Evolutionary conservation across 2,329 filamentous ascomycete genomes (phyloP).

Genomic region (Plenodomus tracheiphilus): DNA sequence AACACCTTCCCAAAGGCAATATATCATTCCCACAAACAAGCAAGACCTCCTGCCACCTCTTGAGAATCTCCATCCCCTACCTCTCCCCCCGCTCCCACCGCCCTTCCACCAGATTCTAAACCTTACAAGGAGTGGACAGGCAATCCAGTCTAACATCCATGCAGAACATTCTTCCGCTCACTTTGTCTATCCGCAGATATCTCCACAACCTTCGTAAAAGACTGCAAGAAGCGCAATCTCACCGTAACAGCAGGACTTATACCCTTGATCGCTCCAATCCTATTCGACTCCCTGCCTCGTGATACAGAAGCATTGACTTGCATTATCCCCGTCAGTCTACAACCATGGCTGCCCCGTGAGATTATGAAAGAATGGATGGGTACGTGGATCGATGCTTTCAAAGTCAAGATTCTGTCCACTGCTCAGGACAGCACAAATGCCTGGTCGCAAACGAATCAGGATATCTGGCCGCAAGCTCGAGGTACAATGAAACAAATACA

Average conservation of each 20-base stretch:
- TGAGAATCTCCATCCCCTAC: conserved; percentile 44
- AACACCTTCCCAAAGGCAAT: conserved; percentile 1
- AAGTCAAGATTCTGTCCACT: conserved; percentile 4
- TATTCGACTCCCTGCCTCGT: conserved; percentile 39
- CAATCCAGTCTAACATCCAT: conserved; percentile 20
- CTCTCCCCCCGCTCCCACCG: conserved; percentile 30
- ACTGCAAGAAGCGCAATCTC: conserved; percentile 37
- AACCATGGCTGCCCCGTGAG: conserved; percentile 29
- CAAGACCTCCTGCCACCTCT: conserved; percentile 44
- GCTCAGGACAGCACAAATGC: background rate
- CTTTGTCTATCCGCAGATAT: conserved; percentile 39
- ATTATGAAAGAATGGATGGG: conserved; percentile 24
- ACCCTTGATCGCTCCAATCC: conserved; percentile 37
- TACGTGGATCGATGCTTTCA: conserved; percentile 14
- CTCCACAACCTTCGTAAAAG: no score
- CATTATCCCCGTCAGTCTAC: conserved; percentile 41
- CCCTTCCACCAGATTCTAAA: background rate
- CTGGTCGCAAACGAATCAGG: background rate
- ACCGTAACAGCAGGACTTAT: conserved; percentile 45
- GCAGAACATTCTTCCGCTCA: conserved; percentile 28
- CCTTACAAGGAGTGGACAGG: conserved; percentile 23
- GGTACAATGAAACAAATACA: background rate
- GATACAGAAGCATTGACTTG: conserved; percentile 34
- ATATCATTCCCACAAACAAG: background rate
- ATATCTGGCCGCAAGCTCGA: conserved; percentile 1